Evolutionary conservation across 139 green algal genomes (phyloP), one percentile per base, ranked within the genome.

Genomic region (Mesotaenium endlicherianum): DNA sequence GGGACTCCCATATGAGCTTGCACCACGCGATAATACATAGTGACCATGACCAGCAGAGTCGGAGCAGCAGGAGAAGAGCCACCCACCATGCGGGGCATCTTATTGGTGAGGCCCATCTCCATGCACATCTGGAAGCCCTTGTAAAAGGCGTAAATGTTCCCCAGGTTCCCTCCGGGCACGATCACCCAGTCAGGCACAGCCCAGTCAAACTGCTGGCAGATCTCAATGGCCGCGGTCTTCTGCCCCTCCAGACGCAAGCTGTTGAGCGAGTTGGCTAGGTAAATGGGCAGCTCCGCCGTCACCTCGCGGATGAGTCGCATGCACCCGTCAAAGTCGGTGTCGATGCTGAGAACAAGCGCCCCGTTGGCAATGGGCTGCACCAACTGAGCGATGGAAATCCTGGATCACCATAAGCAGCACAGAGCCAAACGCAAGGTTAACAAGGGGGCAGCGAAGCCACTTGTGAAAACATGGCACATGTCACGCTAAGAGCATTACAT

Each of bases 61-160:
- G n/a, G n/a, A n/a, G n/a, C n/a, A n/a, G 58, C 26, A 81, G 0
- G 74, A 55, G 5, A 79, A 74, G 44, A 30, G 75, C 2, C 74
- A 8, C 77, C 92, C 34, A 99, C 97, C 76, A 99, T 89, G n/a
- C 96, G 91, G 1, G 97, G 97, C 59, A 99, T 92, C 16, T 87
- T 78, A 88, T 98, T 91, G 11, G 94, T 90, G 40, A 99, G 89
- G 40, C 97, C 97, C 71, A 99, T 91, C 38, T 99, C 96, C 82
- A 90, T 91, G 91, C 89, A 94, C 93, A 96, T 94, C 75, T 94
- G 90, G 87, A 97, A 97, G 45, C 93, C 93, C 91, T 99, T 99
- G 94, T 98, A 99, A 86, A 99, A 99, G 14, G 97, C 97, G 87
- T 99, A 99, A 67, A 99, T 93, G 93, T 99, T 99, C 85, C 97